Evolutionary conservation across 2,329 filamentous ascomycete species (phyloP), one percentile per base, ranked within the genome.

Genomic region (Lachnellula hyalina): DNA sequence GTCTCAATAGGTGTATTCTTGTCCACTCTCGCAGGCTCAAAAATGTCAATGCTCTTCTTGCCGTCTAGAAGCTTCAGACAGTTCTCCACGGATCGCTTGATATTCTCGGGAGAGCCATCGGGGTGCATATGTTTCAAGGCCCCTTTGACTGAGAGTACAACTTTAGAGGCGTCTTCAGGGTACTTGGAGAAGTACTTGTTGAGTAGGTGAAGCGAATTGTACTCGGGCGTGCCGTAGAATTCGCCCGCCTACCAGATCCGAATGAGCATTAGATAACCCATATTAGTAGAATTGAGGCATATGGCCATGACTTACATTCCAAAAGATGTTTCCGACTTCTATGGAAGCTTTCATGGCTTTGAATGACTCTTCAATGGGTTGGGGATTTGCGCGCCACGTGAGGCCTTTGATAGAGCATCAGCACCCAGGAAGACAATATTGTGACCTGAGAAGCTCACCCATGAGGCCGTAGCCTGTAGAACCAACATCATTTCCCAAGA

Each of bases 131-230:
- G 54, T 5, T 76, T 66, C 34, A 74, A 38, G 7, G 75, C 80
- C 28, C 84, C 84, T 71, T 88, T 88, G 65, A 88, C 77, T 62
- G 76, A 77, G 47, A 88, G 70, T 11, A 85, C 75, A 9, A 87
- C 75, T 64, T 83, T 82, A 49, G 77, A 73, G 7, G 83, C 82
- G 59, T 87, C 81, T 58, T 84, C 80, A 1, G 85, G 84, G 65
- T 87, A 80, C 56, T 78, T 76, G 34, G 75, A 75, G 65, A 88
- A 86, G 71, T 87, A 88, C 25, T 75, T 73, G 57, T 81, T 77
- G 32, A 88, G 70, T 9, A 87, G 70, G 34, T 79, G 77, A 63
- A 85, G 69, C 2, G 77, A 82, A 71, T 86, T 85, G 63, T 75
- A 75, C 19, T 80, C 73, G 1, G 78, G 76, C 0, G 74, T 72